Base-by-base conservation (phyloP, 495 filamentous ascomycete species). In the Xylaria palmicola region DNA sequence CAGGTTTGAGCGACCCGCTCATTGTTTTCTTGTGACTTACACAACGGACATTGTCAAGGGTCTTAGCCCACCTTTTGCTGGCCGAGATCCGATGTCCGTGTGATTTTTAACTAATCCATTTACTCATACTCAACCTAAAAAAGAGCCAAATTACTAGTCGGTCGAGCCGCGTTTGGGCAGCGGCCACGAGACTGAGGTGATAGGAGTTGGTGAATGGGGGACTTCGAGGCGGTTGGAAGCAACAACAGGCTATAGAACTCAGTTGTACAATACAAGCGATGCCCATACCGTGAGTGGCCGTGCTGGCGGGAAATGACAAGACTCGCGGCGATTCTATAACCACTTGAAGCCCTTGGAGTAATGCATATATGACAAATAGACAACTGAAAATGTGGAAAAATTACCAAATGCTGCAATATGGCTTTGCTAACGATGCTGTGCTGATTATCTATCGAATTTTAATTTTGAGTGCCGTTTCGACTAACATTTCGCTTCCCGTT, bases 21-120 rank as follows among this genome's bases (percentile, higher is more conserved):
- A 57, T 59, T 49, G 59, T 56, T 62, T 71, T 69, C 64, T 73
- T 73, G 65, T 63, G 63, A 68, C 71, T 69, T 74, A 70, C 65
- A 68, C 70, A 67, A 62, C 65, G 27, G 64, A 57, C 68, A 66
- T 67, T 69, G 36, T 45, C 2, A 50, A 58, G 64, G 72, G 64
- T 68, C 56, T 63, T 37, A 29, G 71, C 74, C 71, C 74, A 72
- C 65, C 73, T 72, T 77, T 77, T 78, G 70, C 70, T 74, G 74
- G 73, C 69, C 22, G 55, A 50, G 62, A 69, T 72, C 67, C 69
- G 75, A 66, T 72, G 69, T 55, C 49, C 57, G 39, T 32, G 59
- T 56, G 64, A 68, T 65, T 66, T 65, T 76, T 70, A 67, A 69
- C 72, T 77, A 78, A 77, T 78, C 70, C 68, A 65, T 75, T 68